Percentiles rank a stretch among this genome's conserved stretches.
These are phyloP conservation scores for Taphrina communis DNA, from an alignment of 1,139 yeast species.

Conservation along the genomic window DNA sequence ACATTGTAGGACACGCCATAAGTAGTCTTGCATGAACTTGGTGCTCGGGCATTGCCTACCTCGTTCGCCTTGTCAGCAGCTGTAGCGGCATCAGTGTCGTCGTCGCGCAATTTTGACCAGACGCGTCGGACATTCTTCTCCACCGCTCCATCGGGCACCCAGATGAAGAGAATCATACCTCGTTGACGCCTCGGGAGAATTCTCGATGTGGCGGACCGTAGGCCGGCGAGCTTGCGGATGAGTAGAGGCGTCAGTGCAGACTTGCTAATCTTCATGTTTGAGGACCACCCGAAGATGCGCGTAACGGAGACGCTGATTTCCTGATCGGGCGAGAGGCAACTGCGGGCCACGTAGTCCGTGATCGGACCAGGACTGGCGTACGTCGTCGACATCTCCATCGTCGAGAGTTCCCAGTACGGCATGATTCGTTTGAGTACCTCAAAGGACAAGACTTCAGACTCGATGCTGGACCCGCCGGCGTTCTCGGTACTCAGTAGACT, in stretches of 20 bases:
- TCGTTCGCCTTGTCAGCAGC: not conserved
- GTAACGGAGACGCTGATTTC: slow-evolving; percentile 23
- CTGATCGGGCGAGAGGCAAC: slow-evolving; percentile 8
- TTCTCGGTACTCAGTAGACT: slow-evolving; percentile 15
- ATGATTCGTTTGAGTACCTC: slow-evolving; percentile 22
- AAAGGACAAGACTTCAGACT: slow-evolving; percentile 19
- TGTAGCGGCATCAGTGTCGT: not conserved
- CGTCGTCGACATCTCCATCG: slow-evolving; percentile 22
- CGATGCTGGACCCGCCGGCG: slow-evolving; percentile 23
- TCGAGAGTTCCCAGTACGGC: slow-evolving; percentile 28
- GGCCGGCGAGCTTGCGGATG: slow-evolving; percentile 14
- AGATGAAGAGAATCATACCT: slow-evolving; percentile 17
- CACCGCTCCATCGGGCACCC: slow-evolving; percentile 28
- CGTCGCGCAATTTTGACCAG: slow-evolving; percentile 10
- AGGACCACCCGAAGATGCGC: slow-evolving; percentile 22
- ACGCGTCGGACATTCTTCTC: slow-evolving; percentile 25
- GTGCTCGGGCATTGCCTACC: not conserved
- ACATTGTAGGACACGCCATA: slow-evolving; percentile 1
- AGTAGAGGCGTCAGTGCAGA: slow-evolving; percentile 22
- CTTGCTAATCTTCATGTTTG: slow-evolving; percentile 16
- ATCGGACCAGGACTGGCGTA: slow-evolving; percentile 19
- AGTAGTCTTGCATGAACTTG: not conserved
- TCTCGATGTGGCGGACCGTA: slow-evolving; percentile 20
- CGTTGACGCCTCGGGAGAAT: slow-evolving; percentile 14
- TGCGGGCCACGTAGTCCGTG: slow-evolving; percentile 22